Evolutionary conservation across 441 rosid species (phyloP).

Genomic region (Corymbia citriodora): DNA sequence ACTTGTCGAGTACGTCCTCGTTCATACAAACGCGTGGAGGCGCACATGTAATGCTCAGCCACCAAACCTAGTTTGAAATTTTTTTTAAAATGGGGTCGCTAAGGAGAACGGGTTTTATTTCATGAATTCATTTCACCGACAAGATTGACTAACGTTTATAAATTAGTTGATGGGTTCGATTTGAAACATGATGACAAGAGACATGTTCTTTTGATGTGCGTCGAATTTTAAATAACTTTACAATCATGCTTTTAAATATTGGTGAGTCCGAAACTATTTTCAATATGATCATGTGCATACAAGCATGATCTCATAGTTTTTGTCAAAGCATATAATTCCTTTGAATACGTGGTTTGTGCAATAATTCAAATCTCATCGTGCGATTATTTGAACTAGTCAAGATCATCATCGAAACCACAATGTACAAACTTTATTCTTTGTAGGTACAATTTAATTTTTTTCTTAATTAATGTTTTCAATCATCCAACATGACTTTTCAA

Average conservation of each 20-base stretch:
- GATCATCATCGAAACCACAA: neutral
- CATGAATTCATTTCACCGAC: neutral
- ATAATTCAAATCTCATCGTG: neutral
- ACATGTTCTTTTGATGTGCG: neutral
- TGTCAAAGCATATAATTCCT: accelerated
- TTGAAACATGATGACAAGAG: neutral
- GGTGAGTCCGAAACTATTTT: accelerated
- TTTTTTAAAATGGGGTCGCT: neutral
- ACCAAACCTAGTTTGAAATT: neutral
- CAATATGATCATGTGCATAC: neutral
- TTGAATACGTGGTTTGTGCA: neutral
- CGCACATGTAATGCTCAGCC: neutral
- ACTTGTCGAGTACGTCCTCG: neutral
- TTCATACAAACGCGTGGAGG: neutral
- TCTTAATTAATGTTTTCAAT: neutral
- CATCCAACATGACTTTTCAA: neutral
- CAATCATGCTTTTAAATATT: neutral
- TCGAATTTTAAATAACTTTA: neutral
- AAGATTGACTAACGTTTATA: neutral
- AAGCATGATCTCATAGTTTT: neutral
- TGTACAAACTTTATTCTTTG: neutral
- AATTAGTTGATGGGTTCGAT: neutral
- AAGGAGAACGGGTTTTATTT: neutral
- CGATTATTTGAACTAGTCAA: neutral
- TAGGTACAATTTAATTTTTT: neutral